A percentile compares a stretch with the other conserved stretches of the same genome.
phyloP scores from a whole-genome alignment of 352 stramenopile species.

The Phytophthora foliorum region DNA sequence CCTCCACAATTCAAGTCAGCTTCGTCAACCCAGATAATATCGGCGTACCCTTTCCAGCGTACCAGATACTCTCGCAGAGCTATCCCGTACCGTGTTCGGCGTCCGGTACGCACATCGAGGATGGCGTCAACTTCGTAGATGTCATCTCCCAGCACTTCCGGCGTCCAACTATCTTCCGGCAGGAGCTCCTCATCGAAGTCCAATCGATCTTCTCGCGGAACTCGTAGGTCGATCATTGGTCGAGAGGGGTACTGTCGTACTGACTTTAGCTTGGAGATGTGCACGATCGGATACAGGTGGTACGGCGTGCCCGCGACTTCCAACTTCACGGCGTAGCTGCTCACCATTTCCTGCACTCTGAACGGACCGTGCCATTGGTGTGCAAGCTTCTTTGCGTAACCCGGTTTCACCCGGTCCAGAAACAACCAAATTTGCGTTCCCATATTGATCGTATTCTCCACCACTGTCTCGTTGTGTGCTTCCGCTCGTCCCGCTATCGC shows the following conservation, averaged over 20 bases:
- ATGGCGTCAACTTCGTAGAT: conserved; percentile 23
- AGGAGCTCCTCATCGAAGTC: conserved; percentile 41
- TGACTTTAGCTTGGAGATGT: not conserved
- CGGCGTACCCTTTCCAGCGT: not conserved
- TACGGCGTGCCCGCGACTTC: not conserved
- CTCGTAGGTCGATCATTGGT: not conserved
- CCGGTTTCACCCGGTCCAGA: not conserved
- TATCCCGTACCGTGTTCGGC: not conserved
- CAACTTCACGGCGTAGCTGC: not conserved
- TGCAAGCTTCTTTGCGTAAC: not conserved
- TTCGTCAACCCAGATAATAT: conserved; percentile 2
- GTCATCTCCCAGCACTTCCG: not conserved
- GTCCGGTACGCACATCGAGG: conserved; percentile 7
- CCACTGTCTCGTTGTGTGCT: not conserved
- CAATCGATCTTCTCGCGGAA: not conserved
- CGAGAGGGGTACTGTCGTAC: not conserved
- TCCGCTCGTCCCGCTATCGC: not conserved
- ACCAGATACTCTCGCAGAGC: conserved; percentile 1
- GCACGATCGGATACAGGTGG: not conserved
- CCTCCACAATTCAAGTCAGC: conserved; percentile 14
- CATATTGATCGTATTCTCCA: not conserved
- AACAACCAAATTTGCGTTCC: not conserved
- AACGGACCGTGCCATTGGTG: not conserved
- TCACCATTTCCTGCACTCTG: not conserved
- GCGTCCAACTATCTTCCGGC: conserved; percentile 30